Evolutionary conservation across 371 early-diverging fungal species (phyloP), one percentile per base, ranked within the genome.

Genomic region (Phascolomyces articulosus): DNA sequence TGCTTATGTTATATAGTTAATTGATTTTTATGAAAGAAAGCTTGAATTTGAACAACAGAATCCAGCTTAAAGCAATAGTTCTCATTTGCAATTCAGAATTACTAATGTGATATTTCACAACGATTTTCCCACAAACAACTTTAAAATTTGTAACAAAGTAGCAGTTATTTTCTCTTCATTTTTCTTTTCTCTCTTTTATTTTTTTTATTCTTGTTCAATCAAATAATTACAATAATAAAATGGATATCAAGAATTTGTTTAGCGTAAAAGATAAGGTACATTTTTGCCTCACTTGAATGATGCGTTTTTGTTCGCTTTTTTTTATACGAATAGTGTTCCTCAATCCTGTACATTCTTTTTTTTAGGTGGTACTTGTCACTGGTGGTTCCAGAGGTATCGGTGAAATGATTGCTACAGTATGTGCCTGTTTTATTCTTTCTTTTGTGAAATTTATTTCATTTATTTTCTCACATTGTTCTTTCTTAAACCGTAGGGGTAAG

Each of bases 321-420:
- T 16, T 55, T n/a, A n/a, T n/a, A n/a, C n/a, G n/a, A 29, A 16
- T 23, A 29, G 31, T 6, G n/a, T 55, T 27, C 16, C 55, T n/a
- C n/a, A n/a, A n/a, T n/a, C n/a, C n/a, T n/a, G n/a, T n/a, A n/a
- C n/a, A n/a, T n/a, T n/a, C n/a, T n/a, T n/a, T n/a, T n/a, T 40
- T 40, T 15, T 40, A 38, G 40, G 57, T 96, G 3, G 96, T 93
- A 18, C 85, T 97, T 29, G 90, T 97, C 20, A 97, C 94, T n/a
- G 96, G 96, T 55, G 96, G 96, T 41, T 87, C 90, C 40, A 77
- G 88, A 49, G 91, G 90, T 23, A 80, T 86, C 47, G 90, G 90
- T n/a, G 73, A 81, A 59, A 85, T 87, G 86, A 84, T 90, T 49
- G 80, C 86, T 26, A 74, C 78, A 18, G 74, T 73, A 44, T n/a